These are phyloP conservation scores for Macrolepiota albuminosa DNA, from an alignment of 768 basidiomycete genomes.

Conservation along the genomic window DNA sequence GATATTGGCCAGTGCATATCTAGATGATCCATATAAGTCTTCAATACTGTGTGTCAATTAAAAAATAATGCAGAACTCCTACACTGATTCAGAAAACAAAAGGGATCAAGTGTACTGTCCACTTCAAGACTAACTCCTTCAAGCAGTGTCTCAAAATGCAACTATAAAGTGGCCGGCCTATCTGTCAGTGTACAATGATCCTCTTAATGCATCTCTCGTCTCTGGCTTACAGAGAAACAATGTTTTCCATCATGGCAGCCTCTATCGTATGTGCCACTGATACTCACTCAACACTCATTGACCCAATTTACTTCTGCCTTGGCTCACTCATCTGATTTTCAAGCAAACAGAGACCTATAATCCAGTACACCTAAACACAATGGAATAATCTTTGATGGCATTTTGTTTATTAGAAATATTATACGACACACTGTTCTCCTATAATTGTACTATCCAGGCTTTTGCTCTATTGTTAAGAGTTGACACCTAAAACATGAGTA, in stretches of 20 bases:
- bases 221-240: constrained; percentile 9
- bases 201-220: constrained; percentile 6
- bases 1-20: not conserved
- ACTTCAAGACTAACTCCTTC: not conserved
- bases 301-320: not conserved
- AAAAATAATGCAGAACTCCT: not conserved
- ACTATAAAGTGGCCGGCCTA: not conserved
- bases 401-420: no score
- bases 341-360: constrained; percentile 30
- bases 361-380: constrained; percentile 21
- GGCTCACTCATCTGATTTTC: constrained; percentile 29
- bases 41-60: not conserved
- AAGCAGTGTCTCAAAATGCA: not conserved
- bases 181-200: constrained; percentile 6
- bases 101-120: not conserved
- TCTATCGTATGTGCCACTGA: constrained; percentile 9
- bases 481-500: no score
- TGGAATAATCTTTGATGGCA: no score
- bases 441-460: no score
- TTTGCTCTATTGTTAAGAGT: no score
- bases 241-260: constrained; percentile 13
- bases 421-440: no score
- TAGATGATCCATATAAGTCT: not conserved
- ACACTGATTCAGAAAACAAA: not conserved
- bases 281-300: not conserved